phyloP scores from a whole-genome alignment of 495 filamentous ascomycete species.

The Parachaetomium inaequale region DNA sequence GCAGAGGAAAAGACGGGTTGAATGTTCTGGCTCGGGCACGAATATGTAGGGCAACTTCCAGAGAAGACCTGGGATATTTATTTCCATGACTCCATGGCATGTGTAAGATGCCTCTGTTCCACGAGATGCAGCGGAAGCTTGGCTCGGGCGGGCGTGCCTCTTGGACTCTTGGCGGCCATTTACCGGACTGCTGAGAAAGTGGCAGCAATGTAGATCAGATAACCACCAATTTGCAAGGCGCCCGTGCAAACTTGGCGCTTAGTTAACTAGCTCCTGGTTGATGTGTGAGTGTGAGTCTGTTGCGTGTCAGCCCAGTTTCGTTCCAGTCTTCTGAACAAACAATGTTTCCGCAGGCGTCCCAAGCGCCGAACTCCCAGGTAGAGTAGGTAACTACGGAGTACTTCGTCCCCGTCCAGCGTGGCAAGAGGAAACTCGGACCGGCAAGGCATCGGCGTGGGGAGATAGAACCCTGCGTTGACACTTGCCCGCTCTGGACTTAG shows the following conservation, averaged over 20 bases:
- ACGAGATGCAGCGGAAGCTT: neutral
- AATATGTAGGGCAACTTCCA: neutral
- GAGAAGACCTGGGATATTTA: neutral
- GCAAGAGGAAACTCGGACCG: too few species aligned
- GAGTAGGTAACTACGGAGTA: too few species aligned
- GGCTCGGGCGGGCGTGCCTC: conserved; percentile 7
- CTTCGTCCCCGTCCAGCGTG: too few species aligned
- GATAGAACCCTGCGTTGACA: neutral
- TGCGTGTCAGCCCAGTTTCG: neutral
- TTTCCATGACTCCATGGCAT: neutral
- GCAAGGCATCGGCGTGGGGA: too few species aligned
- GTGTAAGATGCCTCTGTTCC: neutral
- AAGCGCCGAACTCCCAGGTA: too few species aligned
- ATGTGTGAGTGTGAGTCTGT: neutral
- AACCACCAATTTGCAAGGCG: neutral
- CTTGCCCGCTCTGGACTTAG: neutral
- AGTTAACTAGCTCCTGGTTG: neutral
- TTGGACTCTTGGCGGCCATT: conserved; percentile 25
- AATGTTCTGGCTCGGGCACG: neutral
- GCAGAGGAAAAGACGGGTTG: neutral
- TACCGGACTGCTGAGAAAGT: conserved; percentile 16
- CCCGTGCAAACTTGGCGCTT: neutral
- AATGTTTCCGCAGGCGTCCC: too few species aligned
- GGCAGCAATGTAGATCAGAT: conserved; percentile 28
- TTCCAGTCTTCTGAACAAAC: neutral